phyloP scores from a whole-genome alignment of 73 alveolate species.

The Paramecium bursaria region DNA sequence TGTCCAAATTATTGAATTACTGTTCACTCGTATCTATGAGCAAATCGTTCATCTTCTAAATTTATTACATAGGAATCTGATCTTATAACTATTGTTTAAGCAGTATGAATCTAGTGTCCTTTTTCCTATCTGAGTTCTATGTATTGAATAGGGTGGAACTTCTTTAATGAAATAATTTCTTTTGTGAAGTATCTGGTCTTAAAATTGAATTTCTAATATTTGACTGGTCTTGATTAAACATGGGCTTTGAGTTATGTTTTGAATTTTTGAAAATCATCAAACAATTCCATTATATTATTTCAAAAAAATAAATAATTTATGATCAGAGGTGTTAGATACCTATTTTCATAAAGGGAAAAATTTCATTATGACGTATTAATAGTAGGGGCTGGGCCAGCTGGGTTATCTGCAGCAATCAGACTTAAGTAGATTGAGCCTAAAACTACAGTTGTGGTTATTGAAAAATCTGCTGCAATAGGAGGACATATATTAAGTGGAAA shows the following conservation, averaged over 20 bases:
- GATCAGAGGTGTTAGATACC: no score
- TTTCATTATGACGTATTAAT: constrained; percentile 81
- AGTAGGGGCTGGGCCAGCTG: constrained; percentile 98
- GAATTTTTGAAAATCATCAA: constrained; percentile 23
- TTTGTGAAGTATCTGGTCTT: constrained; percentile 4
- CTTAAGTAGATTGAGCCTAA: constrained; percentile 85
- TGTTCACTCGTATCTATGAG: constrained; percentile 36
- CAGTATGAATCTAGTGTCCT: constrained; percentile 1
- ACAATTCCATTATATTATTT: constrained; percentile 41
- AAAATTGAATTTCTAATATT: constrained; percentile 6
- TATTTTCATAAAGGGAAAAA: constrained; percentile 67
- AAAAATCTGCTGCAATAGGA: constrained; percentile 91
- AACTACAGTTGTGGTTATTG: constrained; percentile 80
- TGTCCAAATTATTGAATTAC: not conserved
- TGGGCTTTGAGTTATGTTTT: not conserved
- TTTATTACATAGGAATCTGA: constrained; percentile 14
- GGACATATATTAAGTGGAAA: constrained; percentile 95
- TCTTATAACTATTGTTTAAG: constrained; percentile 20
- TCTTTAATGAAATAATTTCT: constrained; percentile 27
- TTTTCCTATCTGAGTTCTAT: not conserved
- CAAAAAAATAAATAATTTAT: no score
- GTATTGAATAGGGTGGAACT: constrained; percentile 54
- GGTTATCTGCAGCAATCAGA: constrained; percentile 93
- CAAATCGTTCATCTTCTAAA: constrained; percentile 18
- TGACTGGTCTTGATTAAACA: constrained; percentile 18